Base-by-base conservation (phyloP, 176 grass and related monocot species). In the Juncus effusus region DNA sequence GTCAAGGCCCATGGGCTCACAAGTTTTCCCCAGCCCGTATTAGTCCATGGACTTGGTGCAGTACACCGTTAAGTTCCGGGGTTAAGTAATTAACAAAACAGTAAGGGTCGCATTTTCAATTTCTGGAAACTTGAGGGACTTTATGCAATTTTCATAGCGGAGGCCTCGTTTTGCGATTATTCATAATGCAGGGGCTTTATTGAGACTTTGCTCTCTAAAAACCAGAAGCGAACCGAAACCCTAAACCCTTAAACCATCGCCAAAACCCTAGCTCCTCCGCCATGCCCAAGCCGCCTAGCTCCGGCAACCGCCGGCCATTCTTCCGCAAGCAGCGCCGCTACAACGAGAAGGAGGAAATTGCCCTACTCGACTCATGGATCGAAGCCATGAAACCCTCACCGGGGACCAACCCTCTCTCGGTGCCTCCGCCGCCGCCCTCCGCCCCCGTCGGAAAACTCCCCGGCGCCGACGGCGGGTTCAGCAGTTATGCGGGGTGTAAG, bases 361-460 rank as follows among this genome's bases (percentile, higher is more conserved):
- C 60, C 61, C 55, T 80, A n/a, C 84, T 97, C 64, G 65, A 91
- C 38, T 67, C 78, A 40, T 92, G 88, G 93, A 92, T 97, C 75
- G 80, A 86, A 36, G 87, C 82, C 67, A 71, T 79, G 70, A 88
- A 92, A 59, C 93, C 93, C 16, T 68, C 45, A 3, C 64, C 63
- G 6, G 82, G 85, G 15, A 92, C 88, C 62, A 97, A 65, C 36
- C 81, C 87, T 53, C 82, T 77, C 54, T 65, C 82, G 1, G 58
- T 75, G 40, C 72, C 68, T 12, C 62, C 67, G 10, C 72, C 67
- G 40, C 57, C 66, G 0, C 55, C 54, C 13, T 39, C 64, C 37
- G 67, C 44, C 16, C 39, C 81, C 8, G 16, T 41, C 3, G 64
- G 67, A 2, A 35, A 53, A 3, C 4, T 41, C 13, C 54, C 16